These are phyloP conservation scores for Cicer yamashitae DNA, from an alignment of 306 rosid genomes.

Conservation along the genomic window DNA sequence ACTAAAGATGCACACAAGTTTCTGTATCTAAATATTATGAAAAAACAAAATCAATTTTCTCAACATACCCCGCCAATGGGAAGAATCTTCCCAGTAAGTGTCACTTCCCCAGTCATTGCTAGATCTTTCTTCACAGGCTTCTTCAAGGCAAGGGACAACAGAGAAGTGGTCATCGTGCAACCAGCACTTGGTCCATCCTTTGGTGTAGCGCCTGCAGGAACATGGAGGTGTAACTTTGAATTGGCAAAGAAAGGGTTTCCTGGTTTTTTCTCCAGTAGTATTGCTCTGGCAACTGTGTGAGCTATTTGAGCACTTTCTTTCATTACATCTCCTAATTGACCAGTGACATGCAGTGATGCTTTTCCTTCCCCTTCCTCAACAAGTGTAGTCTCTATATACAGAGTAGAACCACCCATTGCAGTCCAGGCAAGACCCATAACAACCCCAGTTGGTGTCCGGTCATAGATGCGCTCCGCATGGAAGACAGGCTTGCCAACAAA, in stretches of 20 bases:
- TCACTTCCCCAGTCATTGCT: constrained; percentile 99
- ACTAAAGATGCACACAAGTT: constrained; percentile 10
- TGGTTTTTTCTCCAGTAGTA: constrained; percentile 67
- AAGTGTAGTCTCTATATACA: constrained; percentile 84
- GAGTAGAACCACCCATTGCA: constrained; percentile 98
- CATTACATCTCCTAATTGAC: constrained; percentile 99
- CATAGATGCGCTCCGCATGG: constrained; percentile 93
- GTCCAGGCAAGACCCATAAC: constrained; percentile 99
- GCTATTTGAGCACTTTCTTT: constrained; percentile 99
- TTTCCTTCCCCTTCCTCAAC: constrained; percentile 92
- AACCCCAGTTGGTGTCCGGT: constrained; percentile 86
- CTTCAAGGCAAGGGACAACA: constrained; percentile 87
- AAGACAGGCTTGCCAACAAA: constrained; percentile 98
- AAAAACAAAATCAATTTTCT: constrained; percentile 23
- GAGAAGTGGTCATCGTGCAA: constrained; percentile 96
- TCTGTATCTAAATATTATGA: constrained; percentile 23
- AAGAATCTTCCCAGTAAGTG: constrained; percentile 94
- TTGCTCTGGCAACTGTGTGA: constrained; percentile 82
- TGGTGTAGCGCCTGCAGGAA: constrained; percentile 98
- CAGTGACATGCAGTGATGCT: constrained; percentile 79
- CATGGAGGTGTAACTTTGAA: constrained; percentile 91
- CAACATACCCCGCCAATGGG: constrained; percentile 97
- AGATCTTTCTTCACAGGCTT: constrained; percentile 88
- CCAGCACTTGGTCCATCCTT: constrained; percentile 99
- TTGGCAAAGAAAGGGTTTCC: constrained; percentile 75